Percentiles rank a stretch among this genome's conserved stretches.
phyloP scores from a whole-genome alignment of 2,329 filamentous ascomycete genomes.

The Penicillium italicum region DNA sequence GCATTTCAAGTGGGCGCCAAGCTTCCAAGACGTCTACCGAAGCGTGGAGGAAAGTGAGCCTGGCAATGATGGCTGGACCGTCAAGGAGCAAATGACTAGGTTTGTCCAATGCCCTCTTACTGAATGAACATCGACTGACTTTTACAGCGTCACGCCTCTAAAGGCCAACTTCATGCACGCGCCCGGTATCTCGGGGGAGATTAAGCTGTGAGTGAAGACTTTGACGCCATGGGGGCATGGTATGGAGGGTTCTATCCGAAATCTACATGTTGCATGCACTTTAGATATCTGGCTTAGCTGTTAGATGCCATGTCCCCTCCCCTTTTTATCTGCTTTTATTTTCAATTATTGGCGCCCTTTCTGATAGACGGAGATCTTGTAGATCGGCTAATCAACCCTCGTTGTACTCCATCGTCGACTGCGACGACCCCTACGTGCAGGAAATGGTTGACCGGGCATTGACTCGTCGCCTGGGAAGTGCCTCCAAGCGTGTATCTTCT shows the following conservation, averaged over 20 bases:
- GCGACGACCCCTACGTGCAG: constrained; percentile 86
- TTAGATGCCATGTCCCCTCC: constrained; percentile 23
- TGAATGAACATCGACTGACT: background rate
- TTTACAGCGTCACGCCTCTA: constrained; percentile 73
- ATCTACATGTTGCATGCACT: constrained; percentile 24
- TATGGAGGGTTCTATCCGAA: constrained; percentile 21
- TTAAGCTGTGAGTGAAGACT: constrained; percentile 71
- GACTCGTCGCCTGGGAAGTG: constrained; percentile 55
- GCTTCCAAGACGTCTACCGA: constrained; percentile 79
- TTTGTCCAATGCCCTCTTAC: constrained; percentile 35
- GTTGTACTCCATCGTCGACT: constrained; percentile 72
- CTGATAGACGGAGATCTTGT: constrained; percentile 35
- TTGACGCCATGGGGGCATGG: constrained; percentile 15
- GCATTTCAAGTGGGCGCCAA: constrained; percentile 92
- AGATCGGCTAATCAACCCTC: constrained; percentile 38
- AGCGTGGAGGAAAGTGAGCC: constrained; percentile 75
- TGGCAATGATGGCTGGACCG: constrained; percentile 89
- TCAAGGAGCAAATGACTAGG: constrained; percentile 84
- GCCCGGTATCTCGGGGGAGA: constrained; percentile 63
- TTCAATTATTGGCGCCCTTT: constrained; percentile 18
- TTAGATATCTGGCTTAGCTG: constrained; percentile 28
- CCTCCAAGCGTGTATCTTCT: constrained; percentile 55
- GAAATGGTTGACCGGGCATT: constrained; percentile 77
- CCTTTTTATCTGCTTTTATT: constrained; percentile 11
- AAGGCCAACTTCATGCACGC: constrained; percentile 89